Percentiles rank a stretch among this genome's conserved stretches.
Conservation (phyloP, 768 basidiomycete genomes). For the Mycena polygramma region DNA sequence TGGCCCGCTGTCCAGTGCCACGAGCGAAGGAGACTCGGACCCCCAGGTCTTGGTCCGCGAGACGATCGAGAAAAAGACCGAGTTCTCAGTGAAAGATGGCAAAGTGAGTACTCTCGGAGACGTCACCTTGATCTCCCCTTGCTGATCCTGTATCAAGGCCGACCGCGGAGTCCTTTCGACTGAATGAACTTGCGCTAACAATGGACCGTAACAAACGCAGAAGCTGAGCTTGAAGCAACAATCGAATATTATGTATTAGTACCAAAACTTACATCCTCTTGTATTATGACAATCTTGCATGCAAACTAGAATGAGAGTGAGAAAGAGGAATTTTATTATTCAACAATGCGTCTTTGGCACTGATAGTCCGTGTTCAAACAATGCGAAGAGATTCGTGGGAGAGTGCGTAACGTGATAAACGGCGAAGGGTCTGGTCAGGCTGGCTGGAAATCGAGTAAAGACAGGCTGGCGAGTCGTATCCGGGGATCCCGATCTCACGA, state of each 20-base stretch:
- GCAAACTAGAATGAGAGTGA: slow-evolving; percentile 15
- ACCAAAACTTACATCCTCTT: slow-evolving; percentile 7
- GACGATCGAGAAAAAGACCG: slow-evolving; percentile 40
- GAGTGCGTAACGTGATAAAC: slow-evolving; percentile 22
- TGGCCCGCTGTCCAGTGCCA: slow-evolving; percentile 57
- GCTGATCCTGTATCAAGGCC: slow-evolving; percentile 41
- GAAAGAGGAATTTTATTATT: slow-evolving; percentile 33
- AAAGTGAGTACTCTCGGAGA: slow-evolving; percentile 48
- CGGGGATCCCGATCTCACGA: slow-evolving; percentile 13
- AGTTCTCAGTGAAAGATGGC: slow-evolving; percentile 38
- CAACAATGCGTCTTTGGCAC: slow-evolving; percentile 35
- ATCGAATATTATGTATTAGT: slow-evolving; percentile 27
- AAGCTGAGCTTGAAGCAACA: background rate
- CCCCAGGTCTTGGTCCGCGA: slow-evolving; percentile 44
- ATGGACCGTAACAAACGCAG: no score
- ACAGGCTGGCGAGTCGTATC: slow-evolving; percentile 26
- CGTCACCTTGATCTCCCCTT: background rate
- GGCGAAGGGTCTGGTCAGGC: slow-evolving; percentile 13
- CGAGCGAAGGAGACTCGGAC: slow-evolving; percentile 43
- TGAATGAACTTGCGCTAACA: background rate
- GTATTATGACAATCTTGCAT: slow-evolving; percentile 14
- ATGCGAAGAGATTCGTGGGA: slow-evolving; percentile 29
- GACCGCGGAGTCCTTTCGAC: slow-evolving; percentile 35
- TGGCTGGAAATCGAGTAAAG: slow-evolving; percentile 31
- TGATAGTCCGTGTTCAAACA: slow-evolving; percentile 38